A percentile compares a stretch with the other conserved stretches of the same genome.
Conservation (phyloP, 2,329 filamentous ascomycete species). For the Fusarium siculi region DNA sequence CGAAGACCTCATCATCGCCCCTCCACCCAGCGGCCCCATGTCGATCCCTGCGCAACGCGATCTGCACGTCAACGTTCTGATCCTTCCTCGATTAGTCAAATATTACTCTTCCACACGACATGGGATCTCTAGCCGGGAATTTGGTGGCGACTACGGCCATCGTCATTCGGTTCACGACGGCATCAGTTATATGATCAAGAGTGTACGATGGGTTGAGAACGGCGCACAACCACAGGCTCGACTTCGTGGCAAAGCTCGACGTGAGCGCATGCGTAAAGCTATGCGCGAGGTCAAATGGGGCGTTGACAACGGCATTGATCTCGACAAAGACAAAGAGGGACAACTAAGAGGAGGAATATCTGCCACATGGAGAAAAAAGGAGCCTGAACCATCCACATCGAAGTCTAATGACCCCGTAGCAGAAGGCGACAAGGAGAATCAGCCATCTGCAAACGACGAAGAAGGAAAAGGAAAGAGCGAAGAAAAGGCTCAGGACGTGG, state of each 20-base stretch:
- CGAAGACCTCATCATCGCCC: conserved; percentile 59
- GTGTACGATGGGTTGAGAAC: conserved; percentile 84
- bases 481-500: conserved; percentile 44
- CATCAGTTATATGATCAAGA: conserved; percentile 86
- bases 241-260: conserved; percentile 64
- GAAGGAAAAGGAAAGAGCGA: conserved; percentile 1
- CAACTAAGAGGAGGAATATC: conserved; percentile 47
- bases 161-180: conserved; percentile 76
- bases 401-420: conserved; percentile 46
- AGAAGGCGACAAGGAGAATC: conserved; percentile 62
- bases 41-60: conserved; percentile 76
- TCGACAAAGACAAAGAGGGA: conserved; percentile 42
- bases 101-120: conserved; percentile 81
- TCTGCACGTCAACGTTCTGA: conserved; percentile 85
- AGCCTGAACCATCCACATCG: conserved; percentile 36
- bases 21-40: conserved; percentile 70
- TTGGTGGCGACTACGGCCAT: conserved; percentile 64
- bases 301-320: conserved; percentile 44
- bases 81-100: conserved; percentile 81
- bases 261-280: conserved; percentile 67
- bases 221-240: conserved; percentile 71
- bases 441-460: conserved; percentile 34
- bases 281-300: conserved; percentile 61
- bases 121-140: conserved; percentile 84
- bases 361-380: conserved; percentile 50